Conservation (phyloP, 257 asterid genomes). For the Solanum rostratum region DNA sequence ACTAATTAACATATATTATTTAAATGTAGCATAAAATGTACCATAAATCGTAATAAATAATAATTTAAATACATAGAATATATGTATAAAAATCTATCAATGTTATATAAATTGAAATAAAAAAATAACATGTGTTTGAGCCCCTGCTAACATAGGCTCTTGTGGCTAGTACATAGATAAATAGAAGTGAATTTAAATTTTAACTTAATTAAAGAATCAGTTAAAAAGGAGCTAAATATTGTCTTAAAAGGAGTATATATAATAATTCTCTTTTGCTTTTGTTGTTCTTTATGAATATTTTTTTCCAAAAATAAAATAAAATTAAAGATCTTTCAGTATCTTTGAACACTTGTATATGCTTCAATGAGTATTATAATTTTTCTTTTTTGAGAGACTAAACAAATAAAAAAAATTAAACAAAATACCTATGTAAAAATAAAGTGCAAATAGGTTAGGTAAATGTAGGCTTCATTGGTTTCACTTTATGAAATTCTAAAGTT, state of each 20-base stretch:
- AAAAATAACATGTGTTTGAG: too few relatives aligned
- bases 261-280: neutral
- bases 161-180: neutral
- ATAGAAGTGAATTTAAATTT: too few relatives aligned
- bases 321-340: neutral
- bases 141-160: too few relatives aligned
- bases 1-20: too few relatives aligned
- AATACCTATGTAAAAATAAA: neutral
- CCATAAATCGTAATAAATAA: too few relatives aligned
- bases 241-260: neutral
- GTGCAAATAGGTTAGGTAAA: neutral
- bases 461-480: neutral
- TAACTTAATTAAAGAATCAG: neutral
- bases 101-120: too few relatives aligned
- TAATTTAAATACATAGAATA: too few relatives aligned
- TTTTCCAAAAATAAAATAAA: neutral
- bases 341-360: neutral
- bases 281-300: neutral
- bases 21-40: too few relatives aligned
- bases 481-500: neutral
- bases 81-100: too few relatives aligned
- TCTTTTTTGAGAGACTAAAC: neutral
- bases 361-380: too few relatives aligned
- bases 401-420: neutral
- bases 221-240: neutral